phyloP scores from a whole-genome alignment of 352 stramenopile genomes.

The Globisporangium paroecandrum region DNA sequence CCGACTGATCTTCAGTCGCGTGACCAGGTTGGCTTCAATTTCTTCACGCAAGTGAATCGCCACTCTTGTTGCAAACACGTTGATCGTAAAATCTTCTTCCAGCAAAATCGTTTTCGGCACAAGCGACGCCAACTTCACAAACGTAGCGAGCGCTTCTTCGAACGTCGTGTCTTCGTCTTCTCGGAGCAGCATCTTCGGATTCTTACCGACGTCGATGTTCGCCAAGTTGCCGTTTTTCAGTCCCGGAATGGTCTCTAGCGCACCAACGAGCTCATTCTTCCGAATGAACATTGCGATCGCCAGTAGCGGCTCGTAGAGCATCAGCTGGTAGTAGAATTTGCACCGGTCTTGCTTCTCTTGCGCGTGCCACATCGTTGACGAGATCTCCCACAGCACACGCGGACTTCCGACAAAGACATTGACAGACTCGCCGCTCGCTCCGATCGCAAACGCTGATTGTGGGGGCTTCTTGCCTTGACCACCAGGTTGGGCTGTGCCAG shows the following conservation, averaged over 20 bases:
- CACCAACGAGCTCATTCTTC: constrained; percentile 87
- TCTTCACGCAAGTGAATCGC: constrained; percentile 72
- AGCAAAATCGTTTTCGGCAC: constrained; percentile 56
- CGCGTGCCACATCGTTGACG: constrained; percentile 45
- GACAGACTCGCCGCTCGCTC: constrained; percentile 45
- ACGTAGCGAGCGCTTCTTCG: constrained; percentile 48
- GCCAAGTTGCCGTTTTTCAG: constrained; percentile 70
- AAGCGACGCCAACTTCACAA: constrained; percentile 54
- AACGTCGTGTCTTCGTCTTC: constrained; percentile 47
- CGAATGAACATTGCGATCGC: constrained; percentile 61
- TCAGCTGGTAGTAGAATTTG: constrained; percentile 69
- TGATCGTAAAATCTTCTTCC: constrained; percentile 59
- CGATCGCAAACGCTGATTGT: constrained; percentile 28
- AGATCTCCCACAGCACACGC: constrained; percentile 63
- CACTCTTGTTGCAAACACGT: constrained; percentile 44
- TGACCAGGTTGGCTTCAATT: constrained; percentile 59
- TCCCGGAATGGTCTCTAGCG: constrained; percentile 68
- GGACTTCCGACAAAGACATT: constrained; percentile 74
- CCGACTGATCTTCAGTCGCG: constrained; percentile 61
- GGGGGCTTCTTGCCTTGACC: constrained; percentile 13
- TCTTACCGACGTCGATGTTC: constrained; percentile 63
- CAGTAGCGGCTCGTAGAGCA: constrained; percentile 57
- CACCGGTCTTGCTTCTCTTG: constrained; percentile 52
- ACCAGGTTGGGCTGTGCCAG: constrained; percentile 17
- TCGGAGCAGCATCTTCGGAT: constrained; percentile 49